A percentile compares a stretch with the other conserved stretches of the same genome.
Conservation (phyloP, 306 rosid genomes). For the Quercus variabilis region DNA sequence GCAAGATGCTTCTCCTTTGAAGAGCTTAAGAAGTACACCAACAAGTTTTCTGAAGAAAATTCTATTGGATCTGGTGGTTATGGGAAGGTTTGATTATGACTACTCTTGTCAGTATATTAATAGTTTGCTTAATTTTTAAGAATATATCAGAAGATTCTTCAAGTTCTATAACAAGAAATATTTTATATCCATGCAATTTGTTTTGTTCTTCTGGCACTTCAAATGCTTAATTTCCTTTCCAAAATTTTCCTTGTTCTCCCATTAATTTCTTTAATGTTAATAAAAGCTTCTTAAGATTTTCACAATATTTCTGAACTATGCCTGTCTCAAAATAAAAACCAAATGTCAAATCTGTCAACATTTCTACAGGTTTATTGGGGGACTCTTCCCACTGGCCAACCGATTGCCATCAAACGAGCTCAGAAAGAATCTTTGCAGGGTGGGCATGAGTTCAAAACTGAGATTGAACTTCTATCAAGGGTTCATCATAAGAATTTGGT, state of each 20-base stretch:
- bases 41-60: slow-evolving; percentile 36
- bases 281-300: not conserved
- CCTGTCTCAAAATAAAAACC: not conserved
- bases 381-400: slow-evolving; percentile 34
- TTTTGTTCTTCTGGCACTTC: no score
- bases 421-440: slow-evolving; percentile 38
- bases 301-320: not conserved
- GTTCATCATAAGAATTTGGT: slow-evolving; percentile 59
- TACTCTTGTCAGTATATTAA: not conserved
- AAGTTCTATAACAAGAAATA: not conserved
- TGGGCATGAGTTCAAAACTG: slow-evolving; percentile 41
- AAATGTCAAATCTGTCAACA: not conserved
- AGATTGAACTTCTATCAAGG: slow-evolving; percentile 58
- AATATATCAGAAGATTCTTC: not conserved
- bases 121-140: not conserved
- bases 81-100: slow-evolving; percentile 52
- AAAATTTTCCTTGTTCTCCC: no score
- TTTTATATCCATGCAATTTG: not conserved
- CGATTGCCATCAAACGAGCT: slow-evolving; percentile 51
- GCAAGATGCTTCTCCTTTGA: slow-evolving; percentile 64
- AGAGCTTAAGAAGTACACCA: slow-evolving; percentile 61
- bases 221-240: no score
- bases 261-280: not conserved
- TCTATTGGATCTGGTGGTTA: slow-evolving; percentile 66
- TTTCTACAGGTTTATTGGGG: slow-evolving; percentile 42